phyloP scores from a whole-genome alignment of 1,284 basidiomycete species.

The Marasmius tenuissimus region DNA sequence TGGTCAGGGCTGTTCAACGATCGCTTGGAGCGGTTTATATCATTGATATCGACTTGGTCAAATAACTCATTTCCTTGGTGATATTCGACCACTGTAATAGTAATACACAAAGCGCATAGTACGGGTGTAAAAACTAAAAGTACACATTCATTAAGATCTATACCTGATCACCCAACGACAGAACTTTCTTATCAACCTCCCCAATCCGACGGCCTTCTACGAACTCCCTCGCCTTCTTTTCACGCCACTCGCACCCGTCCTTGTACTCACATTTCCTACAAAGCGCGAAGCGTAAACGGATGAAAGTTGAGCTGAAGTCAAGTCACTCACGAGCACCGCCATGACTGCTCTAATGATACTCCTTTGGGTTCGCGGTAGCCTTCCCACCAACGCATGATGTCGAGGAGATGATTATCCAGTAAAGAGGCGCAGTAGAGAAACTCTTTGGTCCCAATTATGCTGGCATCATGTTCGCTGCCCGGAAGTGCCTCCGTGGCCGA shows the following conservation, averaged over 20 bases:
- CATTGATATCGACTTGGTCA: no score
- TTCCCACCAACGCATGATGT: constrained; percentile 74
- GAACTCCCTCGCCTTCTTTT: constrained; percentile 56
- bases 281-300: constrained; percentile 7
- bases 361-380: constrained; percentile 67
- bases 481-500: background rate
- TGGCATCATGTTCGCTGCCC: constrained; percentile 22
- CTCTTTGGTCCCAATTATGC: constrained; percentile 65
- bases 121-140: background rate
- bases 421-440: constrained; percentile 59
- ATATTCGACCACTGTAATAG: no score
- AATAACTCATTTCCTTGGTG: no score
- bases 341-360: constrained; percentile 59
- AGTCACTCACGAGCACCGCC: constrained; percentile 66
- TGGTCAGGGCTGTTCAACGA: no score
- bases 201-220: background rate
- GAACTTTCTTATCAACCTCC: background rate
- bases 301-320: constrained; percentile 1
- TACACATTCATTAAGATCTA: background rate
- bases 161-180: background rate
- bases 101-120: background rate
- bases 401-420: constrained; percentile 58
- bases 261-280: constrained; percentile 78
- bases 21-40: no score
- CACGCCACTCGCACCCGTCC: constrained; percentile 83